phyloP scores from a whole-genome alignment of 2,329 filamentous ascomycete genomes.

The Pleurostoma richardsiae region DNA sequence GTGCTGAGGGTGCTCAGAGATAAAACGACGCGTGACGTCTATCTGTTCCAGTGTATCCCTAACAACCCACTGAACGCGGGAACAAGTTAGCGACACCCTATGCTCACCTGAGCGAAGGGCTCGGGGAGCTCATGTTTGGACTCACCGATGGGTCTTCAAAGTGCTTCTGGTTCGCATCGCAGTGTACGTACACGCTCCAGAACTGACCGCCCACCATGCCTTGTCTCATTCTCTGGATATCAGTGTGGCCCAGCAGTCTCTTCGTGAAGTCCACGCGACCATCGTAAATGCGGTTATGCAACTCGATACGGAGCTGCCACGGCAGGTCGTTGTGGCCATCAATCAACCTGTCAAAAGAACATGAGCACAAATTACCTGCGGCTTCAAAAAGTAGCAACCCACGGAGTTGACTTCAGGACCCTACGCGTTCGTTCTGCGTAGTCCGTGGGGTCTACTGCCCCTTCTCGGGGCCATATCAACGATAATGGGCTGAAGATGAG shows the following conservation, averaged over 20 bases:
- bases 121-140: background rate
- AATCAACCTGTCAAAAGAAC: slow-evolving; percentile 6
- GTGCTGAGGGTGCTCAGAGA: background rate
- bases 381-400: background rate
- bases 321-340: slow-evolving; percentile 18
- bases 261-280: slow-evolving; percentile 9
- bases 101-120: background rate
- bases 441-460: slow-evolving; percentile 11
- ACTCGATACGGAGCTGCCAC: slow-evolving; percentile 15
- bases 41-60: slow-evolving; percentile 4
- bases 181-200: slow-evolving; percentile 16
- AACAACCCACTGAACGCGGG: background rate
- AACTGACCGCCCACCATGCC: slow-evolving; percentile 15
- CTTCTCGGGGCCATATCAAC: slow-evolving; percentile 8
- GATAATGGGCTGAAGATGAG: slow-evolving; percentile 10
- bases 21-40: slow-evolving; percentile 2
- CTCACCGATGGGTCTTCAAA: background rate
- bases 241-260: slow-evolving; percentile 12
- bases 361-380: no score
- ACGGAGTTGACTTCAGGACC: slow-evolving; percentile 11
- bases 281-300: slow-evolving; percentile 15
- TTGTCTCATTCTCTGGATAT: slow-evolving; percentile 12
- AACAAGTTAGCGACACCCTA: background rate
- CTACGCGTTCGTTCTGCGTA: slow-evolving; percentile 11
- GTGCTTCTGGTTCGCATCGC: background rate